Base-by-base conservation (phyloP, 192 early-diverging fungal species). In the Backusella tuberculispora region DNA sequence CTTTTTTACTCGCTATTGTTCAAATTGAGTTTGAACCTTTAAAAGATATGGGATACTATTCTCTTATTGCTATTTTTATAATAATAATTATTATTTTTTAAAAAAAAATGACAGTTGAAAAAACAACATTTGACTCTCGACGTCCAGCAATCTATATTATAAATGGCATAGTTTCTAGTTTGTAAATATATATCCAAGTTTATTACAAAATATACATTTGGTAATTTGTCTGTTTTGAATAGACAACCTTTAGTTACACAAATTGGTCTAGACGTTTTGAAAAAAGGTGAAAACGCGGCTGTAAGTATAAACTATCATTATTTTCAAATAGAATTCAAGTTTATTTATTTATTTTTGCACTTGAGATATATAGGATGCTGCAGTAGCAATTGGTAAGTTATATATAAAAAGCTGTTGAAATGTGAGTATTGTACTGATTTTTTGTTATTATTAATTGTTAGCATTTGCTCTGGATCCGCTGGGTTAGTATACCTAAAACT, bases 231-330 rank as follows among this genome's bases (percentile, higher is more conserved):
- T n/a, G n/a, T 5, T 19, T 50, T 19, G 48, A 50, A 50, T 83
- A 89, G 88, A 47, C 91, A 94, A 83, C 92, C 92, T 8, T 79
- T 92, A 37, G 93, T 92, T 5, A 85, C 85, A 50, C 81, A 90
- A 46, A 86, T 88, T 3, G 93, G 93, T 24, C 73, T 91, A 1
- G 74, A 72, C 13, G 89, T 92, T 34, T 77, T 94, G n/a, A 82
- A 81, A 45, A 74, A 76, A 50, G 92, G 92, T 37, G 93, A 92
- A 9, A 94, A 93, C 74, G 92, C 93, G 2, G 93, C 92, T 6
- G 93, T 82, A 76, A 84, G 71, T 75, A 3, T 40, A 63, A 3
- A 10, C 66, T n/a, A n/a, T n/a, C n/a, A n/a, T 6, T 19, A 34
- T 38, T 41, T 12, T 9, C 41, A 44, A n/a, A 72, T 72, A 5